A percentile compares a stretch with the other conserved stretches of the same genome.
These are phyloP conservation scores for Penicillium ochrochloron DNA, from an alignment of 495 filamentous ascomycete genomes.

Conservation along the genomic window DNA sequence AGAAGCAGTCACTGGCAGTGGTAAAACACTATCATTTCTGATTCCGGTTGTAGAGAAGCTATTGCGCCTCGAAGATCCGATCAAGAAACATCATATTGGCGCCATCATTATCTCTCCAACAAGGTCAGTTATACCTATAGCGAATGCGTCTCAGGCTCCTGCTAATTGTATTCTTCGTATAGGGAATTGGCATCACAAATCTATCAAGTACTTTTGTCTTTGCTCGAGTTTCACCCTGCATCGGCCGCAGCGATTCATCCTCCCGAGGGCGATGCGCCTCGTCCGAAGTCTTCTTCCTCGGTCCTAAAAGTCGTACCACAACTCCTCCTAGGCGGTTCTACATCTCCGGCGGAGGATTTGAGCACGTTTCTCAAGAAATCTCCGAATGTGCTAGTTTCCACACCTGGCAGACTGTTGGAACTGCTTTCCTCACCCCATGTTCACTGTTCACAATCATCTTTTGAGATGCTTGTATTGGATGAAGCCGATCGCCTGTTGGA, in stretches of 20 bases:
- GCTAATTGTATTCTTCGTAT: constrained; percentile 17
- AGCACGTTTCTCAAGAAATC: constrained; percentile 75
- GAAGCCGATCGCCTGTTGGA: constrained; percentile 93
- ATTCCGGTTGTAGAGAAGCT: constrained; percentile 88
- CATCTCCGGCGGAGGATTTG: constrained; percentile 82
- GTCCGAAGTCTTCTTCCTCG: constrained; percentile 53
- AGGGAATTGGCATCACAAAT: constrained; percentile 93
- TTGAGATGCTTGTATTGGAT: constrained; percentile 89
- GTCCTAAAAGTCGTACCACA: constrained; percentile 73
- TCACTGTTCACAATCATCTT: constrained; percentile 83
- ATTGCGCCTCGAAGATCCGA: constrained; percentile 71
- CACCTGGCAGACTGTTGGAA: constrained; percentile 87
- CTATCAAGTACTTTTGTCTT: constrained; percentile 73
- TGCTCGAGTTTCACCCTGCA: constrained; percentile 80
- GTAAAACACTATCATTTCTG: constrained; percentile 90
- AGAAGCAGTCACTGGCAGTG: constrained; percentile 94
- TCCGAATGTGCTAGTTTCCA: constrained; percentile 86
- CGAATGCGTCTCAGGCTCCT: constrained; percentile 2
- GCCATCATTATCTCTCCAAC: constrained; percentile 93
- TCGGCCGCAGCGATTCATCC: constrained; percentile 68
- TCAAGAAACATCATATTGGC: constrained; percentile 86
- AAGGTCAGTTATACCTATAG: constrained; percentile 43
- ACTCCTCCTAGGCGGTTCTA: constrained; percentile 85
- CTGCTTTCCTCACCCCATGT: constrained; percentile 90
- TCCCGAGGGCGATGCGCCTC: constrained; percentile 57